Evolutionary conservation across 805 yeast species (phyloP), one percentile per base, ranked within the genome.

Genomic region (Saturnispora galanensis): DNA sequence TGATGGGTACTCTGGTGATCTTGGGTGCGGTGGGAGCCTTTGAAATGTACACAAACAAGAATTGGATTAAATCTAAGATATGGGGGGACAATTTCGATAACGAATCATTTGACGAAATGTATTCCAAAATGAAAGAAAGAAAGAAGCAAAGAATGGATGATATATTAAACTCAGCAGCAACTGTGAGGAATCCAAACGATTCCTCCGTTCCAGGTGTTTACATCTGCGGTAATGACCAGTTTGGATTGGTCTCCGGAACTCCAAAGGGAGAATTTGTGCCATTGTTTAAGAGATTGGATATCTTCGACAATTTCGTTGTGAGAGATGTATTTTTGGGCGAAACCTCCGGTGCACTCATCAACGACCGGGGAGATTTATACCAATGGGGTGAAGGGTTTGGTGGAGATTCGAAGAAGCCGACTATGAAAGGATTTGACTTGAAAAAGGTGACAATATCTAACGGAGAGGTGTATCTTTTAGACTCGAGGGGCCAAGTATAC

Each of bases 221-320:
- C 52, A 55, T 74, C 12, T 79, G 85, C 73, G 90, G 89, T 41
- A 71, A 69, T 49, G 77, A 79, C 54, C 44, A 60, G 28, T 52
- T 63, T 36, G 58, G 60, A 10, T 56, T 73, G 28, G 66, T 69
- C 13, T 44, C 53, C 9, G 35, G 37, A 7, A 7, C 39, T 13
- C 38, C 31, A 26, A 52, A 52, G 17, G 50, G 50, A 47, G 66
- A 54, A 39, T 66, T 56, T 48, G 66, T 68, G 39, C 67, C 68
- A 50, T 58, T 73, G 6, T 94, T 95, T 3, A 59, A 70, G 28
- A 69, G 95, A 54, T 61, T 83, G 5, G 64, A 69, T 1, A 72
- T 69, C 51, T 87, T 90, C 53, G 86, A 87, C 56, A 73, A 73
- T 34, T 70, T 71, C 63, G 54, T 67, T 12, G 60, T 86, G 29